A percentile compares a stretch with the other conserved stretches of the same genome.
These are phyloP conservation scores for Trichoderma guizhouense DNA, from an alignment of 2,329 filamentous ascomycete species.

Conservation along the genomic window DNA sequence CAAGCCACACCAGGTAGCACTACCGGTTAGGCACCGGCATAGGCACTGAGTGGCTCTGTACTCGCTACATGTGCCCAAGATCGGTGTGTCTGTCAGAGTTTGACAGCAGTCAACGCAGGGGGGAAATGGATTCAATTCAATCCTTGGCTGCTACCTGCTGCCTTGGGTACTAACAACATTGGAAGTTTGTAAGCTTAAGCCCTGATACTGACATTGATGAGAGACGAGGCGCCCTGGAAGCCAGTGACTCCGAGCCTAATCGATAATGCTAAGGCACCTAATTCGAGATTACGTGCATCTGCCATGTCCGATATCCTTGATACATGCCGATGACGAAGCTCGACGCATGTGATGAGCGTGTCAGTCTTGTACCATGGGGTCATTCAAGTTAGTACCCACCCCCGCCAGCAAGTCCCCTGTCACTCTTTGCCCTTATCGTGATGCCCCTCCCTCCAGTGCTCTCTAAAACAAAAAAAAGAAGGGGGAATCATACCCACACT, in stretches of 20 bases:
- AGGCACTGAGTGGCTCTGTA: neutral
- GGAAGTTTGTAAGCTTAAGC: neutral
- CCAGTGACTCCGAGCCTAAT: neutral
- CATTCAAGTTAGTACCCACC: neutral
- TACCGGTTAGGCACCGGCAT: neutral
- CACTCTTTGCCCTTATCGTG: neutral
- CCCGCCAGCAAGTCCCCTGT: neutral
- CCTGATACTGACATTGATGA: neutral
- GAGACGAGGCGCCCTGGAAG: neutral
- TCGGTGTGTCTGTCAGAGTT: neutral
- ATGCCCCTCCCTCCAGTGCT: neutral
- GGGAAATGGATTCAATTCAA: neutral
- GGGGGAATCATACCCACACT: neutral
- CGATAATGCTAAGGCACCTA: neutral
- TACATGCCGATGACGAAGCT: neutral
- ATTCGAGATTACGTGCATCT: neutral
- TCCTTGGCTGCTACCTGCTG: neutral
- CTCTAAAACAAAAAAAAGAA: neutral
- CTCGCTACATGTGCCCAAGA: neutral
- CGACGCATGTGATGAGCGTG: neutral
- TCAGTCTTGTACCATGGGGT: neutral
- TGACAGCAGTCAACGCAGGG: neutral
- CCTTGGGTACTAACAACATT: neutral
- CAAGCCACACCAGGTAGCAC: neutral
- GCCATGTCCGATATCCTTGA: neutral